phyloP scores from a whole-genome alignment of 1,139 yeast species.

The Nematodospora anomalae region DNA sequence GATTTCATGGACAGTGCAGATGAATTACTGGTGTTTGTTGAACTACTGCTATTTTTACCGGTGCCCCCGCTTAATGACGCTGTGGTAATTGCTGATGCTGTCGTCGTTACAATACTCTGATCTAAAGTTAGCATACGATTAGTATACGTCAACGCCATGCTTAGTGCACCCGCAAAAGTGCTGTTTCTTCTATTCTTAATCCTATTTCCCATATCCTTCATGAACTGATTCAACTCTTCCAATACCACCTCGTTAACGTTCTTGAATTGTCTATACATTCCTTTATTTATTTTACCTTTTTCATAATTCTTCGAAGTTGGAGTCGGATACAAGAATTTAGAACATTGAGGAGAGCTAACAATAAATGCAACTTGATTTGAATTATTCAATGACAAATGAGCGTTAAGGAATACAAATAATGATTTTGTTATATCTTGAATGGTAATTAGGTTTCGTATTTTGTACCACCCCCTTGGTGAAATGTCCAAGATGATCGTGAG shows the following conservation, averaged over 20 bases:
- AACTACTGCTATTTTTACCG: slow-evolving; percentile 13
- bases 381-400: slow-evolving; percentile 83
- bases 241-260: slow-evolving; percentile 77
- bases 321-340: slow-evolving; percentile 71
- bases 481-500: slow-evolving; percentile 78
- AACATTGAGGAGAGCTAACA: slow-evolving; percentile 72
- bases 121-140: slow-evolving; percentile 62
- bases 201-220: slow-evolving; percentile 32
- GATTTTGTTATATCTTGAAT: slow-evolving; percentile 59
- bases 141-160: slow-evolving; percentile 76
- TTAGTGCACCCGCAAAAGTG: slow-evolving; percentile 75
- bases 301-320: slow-evolving; percentile 26
- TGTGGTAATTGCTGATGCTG: slow-evolving; percentile 47
- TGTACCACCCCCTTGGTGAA: slow-evolving; percentile 75
- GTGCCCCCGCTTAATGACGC: slow-evolving; percentile 30
- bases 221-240: slow-evolving; percentile 53
- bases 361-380: slow-evolving; percentile 83
- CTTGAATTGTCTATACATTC: slow-evolving; percentile 85
- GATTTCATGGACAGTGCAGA: slow-evolving; percentile 53
- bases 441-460: slow-evolving; percentile 43
- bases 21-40: slow-evolving; percentile 13
- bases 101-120: slow-evolving; percentile 48
- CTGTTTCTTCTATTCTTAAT: slow-evolving; percentile 14
- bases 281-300: slow-evolving; percentile 18
- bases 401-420: slow-evolving; percentile 71